Evolutionary conservation across 176 grass and related monocot species (phyloP).

Genomic region (Zoysia pacifica): DNA sequence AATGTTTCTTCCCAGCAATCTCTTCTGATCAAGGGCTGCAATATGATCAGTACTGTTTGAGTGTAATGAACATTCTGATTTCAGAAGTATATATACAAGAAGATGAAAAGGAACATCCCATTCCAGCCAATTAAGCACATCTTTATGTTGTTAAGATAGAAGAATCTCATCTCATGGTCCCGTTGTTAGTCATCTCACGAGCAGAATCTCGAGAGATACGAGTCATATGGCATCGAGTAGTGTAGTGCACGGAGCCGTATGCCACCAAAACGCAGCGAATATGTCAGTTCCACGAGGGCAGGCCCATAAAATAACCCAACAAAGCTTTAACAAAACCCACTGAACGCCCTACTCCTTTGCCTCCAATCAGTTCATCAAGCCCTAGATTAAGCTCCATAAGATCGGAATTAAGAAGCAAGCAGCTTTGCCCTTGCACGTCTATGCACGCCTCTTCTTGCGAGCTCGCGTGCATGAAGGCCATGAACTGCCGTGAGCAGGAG

Average conservation of each 20-base stretch:
- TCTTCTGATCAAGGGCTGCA: neutral
- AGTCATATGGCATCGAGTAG: neutral
- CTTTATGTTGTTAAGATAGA: neutral
- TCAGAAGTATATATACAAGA: neutral
- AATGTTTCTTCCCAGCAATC: slow-evolving; percentile 25
- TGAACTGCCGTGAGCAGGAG: slow-evolving; percentile 42
- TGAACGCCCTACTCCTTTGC: slow-evolving; percentile 20
- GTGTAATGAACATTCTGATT: too few relatives aligned
- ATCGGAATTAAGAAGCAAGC: slow-evolving; percentile 27
- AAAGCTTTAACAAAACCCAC: slow-evolving; percentile 28
- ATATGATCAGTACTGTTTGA: too few relatives aligned
- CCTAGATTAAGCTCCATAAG: slow-evolving; percentile 36
- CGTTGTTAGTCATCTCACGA: neutral
- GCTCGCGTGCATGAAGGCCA: slow-evolving; percentile 43
- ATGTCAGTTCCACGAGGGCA: slow-evolving; percentile 51
- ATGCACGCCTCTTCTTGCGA: slow-evolving; percentile 26
- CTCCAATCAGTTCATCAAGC: slow-evolving; percentile 27
- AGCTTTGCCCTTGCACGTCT: slow-evolving; percentile 16
- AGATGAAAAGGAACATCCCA: neutral
- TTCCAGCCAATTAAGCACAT: neutral
- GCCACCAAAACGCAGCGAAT: slow-evolving; percentile 32
- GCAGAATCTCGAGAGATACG: slow-evolving; percentile 27
- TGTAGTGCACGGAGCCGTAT: slow-evolving; percentile 39
- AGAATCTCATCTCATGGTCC: neutral
- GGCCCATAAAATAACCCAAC: slow-evolving; percentile 43